Conservation (phyloP, 495 filamentous ascomycete species). For the Penicillium parvum region DNA sequence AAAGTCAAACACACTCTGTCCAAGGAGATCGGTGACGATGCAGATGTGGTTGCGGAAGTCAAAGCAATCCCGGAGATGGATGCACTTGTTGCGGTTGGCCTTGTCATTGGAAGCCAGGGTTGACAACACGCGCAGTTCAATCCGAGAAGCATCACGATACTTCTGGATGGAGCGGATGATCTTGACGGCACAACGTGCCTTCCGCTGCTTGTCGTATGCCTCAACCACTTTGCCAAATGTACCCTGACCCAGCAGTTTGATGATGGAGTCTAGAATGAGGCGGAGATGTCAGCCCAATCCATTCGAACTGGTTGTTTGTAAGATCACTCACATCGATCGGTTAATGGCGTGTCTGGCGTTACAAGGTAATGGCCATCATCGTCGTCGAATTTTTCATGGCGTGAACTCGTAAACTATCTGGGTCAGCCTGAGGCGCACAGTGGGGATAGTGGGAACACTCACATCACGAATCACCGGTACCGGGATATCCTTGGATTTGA, state of each 20-base stretch:
- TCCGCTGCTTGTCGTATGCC: conserved; percentile 70
- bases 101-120: conserved; percentile 87
- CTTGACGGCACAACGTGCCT: conserved; percentile 85
- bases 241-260: conserved; percentile 86
- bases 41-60: conserved; percentile 97
- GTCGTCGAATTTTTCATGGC: conserved; percentile 72
- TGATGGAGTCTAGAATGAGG: conserved; percentile 65
- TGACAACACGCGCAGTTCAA: conserved; percentile 87
- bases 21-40: conserved; percentile 94
- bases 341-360: conserved; percentile 72
- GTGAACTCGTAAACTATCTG: conserved; percentile 38
- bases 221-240: conserved; percentile 98
- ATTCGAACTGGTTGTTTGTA: background rate
- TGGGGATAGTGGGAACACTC: conserved; percentile 37
- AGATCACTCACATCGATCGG: conserved; percentile 74
- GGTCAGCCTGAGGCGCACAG: conserved; percentile 15
- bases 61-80: conserved; percentile 95
- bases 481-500: conserved; percentile 87
- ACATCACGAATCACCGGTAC: conserved; percentile 82
- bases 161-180: conserved; percentile 98
- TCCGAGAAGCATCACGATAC: conserved; percentile 94
- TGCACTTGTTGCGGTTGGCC: conserved; percentile 91
- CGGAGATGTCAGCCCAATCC: background rate
- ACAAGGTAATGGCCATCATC: conserved; percentile 97
- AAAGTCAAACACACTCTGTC: conserved; percentile 98